A percentile compares a stretch with the other conserved stretches of the same genome.
These are phyloP conservation scores for Candida vartiovaarae DNA, from an alignment of 805 yeast species.

Conservation along the genomic window DNA sequence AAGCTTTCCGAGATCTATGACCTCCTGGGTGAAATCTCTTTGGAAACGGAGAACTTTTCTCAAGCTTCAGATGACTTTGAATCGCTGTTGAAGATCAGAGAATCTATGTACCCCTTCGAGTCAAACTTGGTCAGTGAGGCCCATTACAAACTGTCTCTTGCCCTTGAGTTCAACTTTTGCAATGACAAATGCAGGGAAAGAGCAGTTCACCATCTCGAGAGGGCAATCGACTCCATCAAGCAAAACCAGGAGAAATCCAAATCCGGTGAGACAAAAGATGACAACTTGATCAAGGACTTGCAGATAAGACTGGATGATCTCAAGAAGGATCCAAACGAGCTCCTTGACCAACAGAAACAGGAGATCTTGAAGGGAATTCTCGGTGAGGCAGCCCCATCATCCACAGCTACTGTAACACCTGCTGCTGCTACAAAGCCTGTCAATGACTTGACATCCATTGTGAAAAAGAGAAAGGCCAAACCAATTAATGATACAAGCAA, in stretches of 20 bases:
- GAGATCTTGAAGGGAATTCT: conserved; percentile 50
- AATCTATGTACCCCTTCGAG: conserved; percentile 39
- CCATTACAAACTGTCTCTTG: conserved; percentile 73
- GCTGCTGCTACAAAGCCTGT: conserved; percentile 27
- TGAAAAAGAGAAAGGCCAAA: conserved; percentile 43
- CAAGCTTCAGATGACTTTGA: conserved; percentile 71
- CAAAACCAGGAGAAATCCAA: conserved; percentile 3
- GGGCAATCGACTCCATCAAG: conserved; percentile 45
- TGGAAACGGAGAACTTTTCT: conserved; percentile 81
- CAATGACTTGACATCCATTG: conserved; percentile 58
- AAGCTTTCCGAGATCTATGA: conserved; percentile 71
- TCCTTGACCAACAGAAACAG: conserved; percentile 41
- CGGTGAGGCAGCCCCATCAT: conserved; percentile 35
- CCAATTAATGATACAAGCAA: conserved; percentile 7
- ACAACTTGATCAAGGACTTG: conserved; percentile 48
- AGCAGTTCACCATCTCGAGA: conserved; percentile 48
- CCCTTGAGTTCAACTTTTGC: conserved; percentile 64
- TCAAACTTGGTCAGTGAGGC: conserved; percentile 67
- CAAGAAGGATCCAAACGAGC: conserved; percentile 42
- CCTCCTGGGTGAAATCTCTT: conserved; percentile 79
- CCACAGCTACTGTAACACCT: conserved; percentile 20
- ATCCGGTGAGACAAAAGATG: conserved; percentile 32
- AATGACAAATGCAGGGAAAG: conserved; percentile 37
- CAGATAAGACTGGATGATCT: conserved; percentile 50
- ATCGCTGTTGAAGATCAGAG: conserved; percentile 47